Evolutionary conservation across 2,329 filamentous ascomycete genomes (phyloP), one percentile per base, ranked within the genome.

Genomic region (Tetracladium maxilliforme): DNA sequence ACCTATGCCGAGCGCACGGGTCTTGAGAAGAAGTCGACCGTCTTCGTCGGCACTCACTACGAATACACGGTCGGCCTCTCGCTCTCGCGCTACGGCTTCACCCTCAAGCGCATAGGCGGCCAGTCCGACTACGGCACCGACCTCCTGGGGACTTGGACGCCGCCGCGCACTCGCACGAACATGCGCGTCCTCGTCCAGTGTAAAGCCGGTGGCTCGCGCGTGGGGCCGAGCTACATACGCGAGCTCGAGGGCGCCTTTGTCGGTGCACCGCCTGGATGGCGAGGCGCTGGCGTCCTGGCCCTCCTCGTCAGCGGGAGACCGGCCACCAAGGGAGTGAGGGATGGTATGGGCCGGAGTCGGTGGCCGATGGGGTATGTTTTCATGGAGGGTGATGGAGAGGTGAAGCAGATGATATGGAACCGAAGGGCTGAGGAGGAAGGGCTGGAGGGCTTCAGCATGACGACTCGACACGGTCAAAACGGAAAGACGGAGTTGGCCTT

Each of bases 221-320:
- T 67, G 0, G 39, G 37, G 4, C 79, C 80, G 1, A 52, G 60
- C 16, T 54, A 70, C 23, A 52, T 82, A 7, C 66, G 80, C n/a
- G 80, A 87, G 51, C 61, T 87, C 4, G 79, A 83, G 42, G 87
- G 87, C 4, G 70, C 82, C 0, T 78, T 90, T 41, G 61, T 62
- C 2, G 73, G 71, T 9, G 78, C 80, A 6, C 84, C 83, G 2
- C 53, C 63, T 0, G 76, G 74, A 1, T 92, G 80, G 79, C 59
- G 70, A 26, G 68, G 64, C 0, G 45, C 56, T 2, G 61, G 64
- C 10, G 70, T 79, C 6, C 45, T 93, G 17, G 86, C 71, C 0
- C 41, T 93, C 10, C 49, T 94, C 27, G 75, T 79, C 14, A 65
- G 70, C 4, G 70, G 74, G 33, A 59, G 64, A 32, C 59, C 70